Percentiles rank a stretch among this genome's conserved stretches.
Conservation (phyloP, 2,329 filamentous ascomycete species). For the Aurifilum marmelostoma region DNA sequence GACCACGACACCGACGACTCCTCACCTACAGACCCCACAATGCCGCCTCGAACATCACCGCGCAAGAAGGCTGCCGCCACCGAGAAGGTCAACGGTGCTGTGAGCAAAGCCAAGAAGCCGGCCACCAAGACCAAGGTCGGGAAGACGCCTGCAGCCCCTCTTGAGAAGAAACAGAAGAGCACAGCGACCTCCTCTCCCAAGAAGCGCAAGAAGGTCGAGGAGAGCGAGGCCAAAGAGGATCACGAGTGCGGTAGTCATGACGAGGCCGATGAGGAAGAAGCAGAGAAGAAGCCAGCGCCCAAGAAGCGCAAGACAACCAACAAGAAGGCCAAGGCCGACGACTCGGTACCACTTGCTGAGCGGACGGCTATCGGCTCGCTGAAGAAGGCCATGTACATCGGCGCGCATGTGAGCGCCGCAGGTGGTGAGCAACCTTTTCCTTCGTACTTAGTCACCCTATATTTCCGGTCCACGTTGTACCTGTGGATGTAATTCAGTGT, state of each 20-base stretch:
- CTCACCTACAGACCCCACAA: neutral
- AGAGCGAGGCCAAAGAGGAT: conserved; percentile 33
- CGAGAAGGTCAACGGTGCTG: conserved; percentile 27
- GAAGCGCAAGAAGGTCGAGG: conserved; percentile 34
- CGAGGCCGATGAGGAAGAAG: conserved; percentile 20
- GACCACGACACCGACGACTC: neutral
- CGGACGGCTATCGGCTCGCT: conserved; percentile 68
- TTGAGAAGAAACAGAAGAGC: conserved; percentile 31
- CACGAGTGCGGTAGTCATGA: conserved; percentile 31
- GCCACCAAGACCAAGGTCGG: conserved; percentile 40
- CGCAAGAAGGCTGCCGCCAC: conserved; percentile 30
- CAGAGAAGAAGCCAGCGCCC: conserved; percentile 36
- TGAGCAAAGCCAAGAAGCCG: conserved; percentile 32
- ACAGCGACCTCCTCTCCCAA: conserved; percentile 14
- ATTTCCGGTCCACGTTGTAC: too few species aligned
- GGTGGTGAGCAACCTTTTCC: conserved; percentile 62
- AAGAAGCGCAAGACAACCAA: conserved; percentile 49
- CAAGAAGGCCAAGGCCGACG: conserved; percentile 44
- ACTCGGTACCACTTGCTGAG: conserved; percentile 64
- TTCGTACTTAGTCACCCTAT: neutral
- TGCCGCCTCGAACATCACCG: conserved; percentile 26
- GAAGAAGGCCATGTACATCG: conserved; percentile 76
- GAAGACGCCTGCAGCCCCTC: conserved; percentile 14
- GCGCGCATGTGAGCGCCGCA: conserved; percentile 88
- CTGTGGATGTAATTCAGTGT: too few species aligned